phyloP scores from a whole-genome alignment of 2,329 filamentous ascomycete species.

The Arthroderma uncinatum region DNA sequence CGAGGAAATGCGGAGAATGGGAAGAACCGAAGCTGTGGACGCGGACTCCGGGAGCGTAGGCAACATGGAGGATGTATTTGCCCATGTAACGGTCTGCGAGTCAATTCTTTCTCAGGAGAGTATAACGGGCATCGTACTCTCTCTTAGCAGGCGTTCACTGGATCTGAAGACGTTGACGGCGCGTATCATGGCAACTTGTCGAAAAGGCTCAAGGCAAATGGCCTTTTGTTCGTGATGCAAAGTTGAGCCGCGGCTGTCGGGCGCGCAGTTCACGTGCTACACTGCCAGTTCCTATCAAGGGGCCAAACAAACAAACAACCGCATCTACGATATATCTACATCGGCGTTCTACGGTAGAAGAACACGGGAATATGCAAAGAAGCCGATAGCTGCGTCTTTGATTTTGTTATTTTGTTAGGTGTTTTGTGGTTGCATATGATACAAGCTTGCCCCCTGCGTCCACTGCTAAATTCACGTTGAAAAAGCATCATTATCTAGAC shows the following conservation, averaged over 20 bases:
- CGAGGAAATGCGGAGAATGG: neutral
- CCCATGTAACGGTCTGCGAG: neutral
- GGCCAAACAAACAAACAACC: neutral
- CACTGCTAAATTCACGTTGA: neutral
- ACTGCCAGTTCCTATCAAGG: neutral
- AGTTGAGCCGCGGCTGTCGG: constrained; percentile 3
- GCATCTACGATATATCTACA: neutral
- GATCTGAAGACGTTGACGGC: neutral
- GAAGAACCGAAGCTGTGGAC: neutral
- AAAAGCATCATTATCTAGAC: neutral
- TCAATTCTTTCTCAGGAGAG: neutral
- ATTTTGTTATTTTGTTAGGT: neutral
- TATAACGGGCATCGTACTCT: neutral
- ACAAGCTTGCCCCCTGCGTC: neutral
- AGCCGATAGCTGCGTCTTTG: constrained; percentile 1
- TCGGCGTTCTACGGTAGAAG: neutral
- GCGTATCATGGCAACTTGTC: neutral
- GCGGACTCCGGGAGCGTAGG: neutral
- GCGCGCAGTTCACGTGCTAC: constrained; percentile 3
- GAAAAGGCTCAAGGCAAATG: neutral
- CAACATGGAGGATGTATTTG: neutral
- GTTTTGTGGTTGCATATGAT: constrained; percentile 1
- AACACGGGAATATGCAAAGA: neutral
- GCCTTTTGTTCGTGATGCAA: neutral
- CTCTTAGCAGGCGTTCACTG: neutral